Evolutionary conservation across 257 asterid species (phyloP).

Genomic region (Cinchona pubescens): DNA sequence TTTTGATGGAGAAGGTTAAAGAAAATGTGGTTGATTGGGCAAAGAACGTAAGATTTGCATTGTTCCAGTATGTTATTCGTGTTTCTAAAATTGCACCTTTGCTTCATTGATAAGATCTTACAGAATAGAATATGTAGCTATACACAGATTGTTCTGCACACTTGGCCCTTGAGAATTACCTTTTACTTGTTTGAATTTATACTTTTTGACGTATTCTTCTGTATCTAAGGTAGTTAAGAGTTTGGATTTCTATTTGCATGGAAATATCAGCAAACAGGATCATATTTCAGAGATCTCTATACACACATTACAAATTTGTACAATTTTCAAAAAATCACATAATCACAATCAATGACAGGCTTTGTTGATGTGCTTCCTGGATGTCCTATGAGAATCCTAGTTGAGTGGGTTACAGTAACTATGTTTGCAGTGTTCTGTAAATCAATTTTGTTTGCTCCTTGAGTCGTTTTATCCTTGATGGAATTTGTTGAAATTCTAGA

Average conservation of each 20-base stretch:
- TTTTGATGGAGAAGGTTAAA: constrained; percentile 71
- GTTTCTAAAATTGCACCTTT: not conserved
- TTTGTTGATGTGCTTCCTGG: not conserved
- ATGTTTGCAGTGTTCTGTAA: not conserved
- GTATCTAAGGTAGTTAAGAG: not conserved
- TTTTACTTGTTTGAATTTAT: not conserved
- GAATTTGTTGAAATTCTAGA: not conserved
- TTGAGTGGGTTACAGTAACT: not conserved
- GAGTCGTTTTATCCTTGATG: not conserved
- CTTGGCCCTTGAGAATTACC: not conserved
- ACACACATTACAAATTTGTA: not conserved
- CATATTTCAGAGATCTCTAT: not conserved
- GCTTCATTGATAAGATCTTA: not conserved
- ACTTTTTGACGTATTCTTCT: not conserved
- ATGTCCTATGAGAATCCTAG: not conserved
- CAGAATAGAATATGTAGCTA: not conserved
- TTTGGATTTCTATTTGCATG: not conserved
- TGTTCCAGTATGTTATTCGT: not conserved
- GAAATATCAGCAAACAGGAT: not conserved
- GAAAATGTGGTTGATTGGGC: constrained; percentile 65
- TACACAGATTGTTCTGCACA: not conserved
- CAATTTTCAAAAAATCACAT: not conserved
- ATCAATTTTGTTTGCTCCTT: no score
- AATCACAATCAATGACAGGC: not conserved
- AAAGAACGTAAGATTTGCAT: constrained; percentile 50